These are phyloP conservation scores for Saccharomycopsis fibuligera DNA, from an alignment of 805 yeast species.

Conservation along the genomic window DNA sequence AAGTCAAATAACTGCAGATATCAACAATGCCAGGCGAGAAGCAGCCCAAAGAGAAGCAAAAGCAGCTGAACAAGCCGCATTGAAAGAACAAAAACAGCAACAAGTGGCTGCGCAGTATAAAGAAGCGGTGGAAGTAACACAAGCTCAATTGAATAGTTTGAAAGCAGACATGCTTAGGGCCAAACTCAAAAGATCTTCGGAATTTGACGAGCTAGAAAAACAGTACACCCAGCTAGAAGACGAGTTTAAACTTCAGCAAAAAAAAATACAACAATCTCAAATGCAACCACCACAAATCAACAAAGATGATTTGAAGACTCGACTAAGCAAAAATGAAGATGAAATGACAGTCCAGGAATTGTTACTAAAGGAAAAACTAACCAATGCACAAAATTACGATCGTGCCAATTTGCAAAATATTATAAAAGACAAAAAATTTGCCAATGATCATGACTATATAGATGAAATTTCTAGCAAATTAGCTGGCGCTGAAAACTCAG, in stretches of 20 bases:
- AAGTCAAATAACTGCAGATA: not conserved
- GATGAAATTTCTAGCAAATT: constrained; percentile 36
- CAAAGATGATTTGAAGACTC: not conserved
- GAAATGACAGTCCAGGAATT: constrained; percentile 24
- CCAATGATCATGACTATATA: constrained; percentile 36
- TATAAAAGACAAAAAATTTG: constrained; percentile 32
- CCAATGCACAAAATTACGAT: constrained; percentile 20
- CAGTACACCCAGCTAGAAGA: not conserved
- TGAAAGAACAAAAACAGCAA: not conserved
- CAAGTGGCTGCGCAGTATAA: not conserved
- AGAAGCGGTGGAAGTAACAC: not conserved
- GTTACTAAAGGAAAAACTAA: constrained; percentile 29
- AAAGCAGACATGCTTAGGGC: constrained; percentile 4
- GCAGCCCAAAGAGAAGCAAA: too few species aligned
- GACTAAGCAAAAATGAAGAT: not conserved
- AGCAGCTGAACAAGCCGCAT: too few species aligned
- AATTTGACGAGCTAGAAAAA: not conserved
- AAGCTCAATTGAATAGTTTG: not conserved
- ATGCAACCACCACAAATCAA: not conserved
- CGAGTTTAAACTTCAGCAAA: not conserved
- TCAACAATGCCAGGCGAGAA: too few species aligned
- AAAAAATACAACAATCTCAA: not conserved
- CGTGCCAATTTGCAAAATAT: constrained; percentile 31
- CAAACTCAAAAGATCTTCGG: not conserved
- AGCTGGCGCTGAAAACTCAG: constrained; percentile 29